Percentiles rank a stretch among this genome's conserved stretches.
Conservation (phyloP, 257 asterid genomes). For the Phtheirospermum japonicum region DNA sequence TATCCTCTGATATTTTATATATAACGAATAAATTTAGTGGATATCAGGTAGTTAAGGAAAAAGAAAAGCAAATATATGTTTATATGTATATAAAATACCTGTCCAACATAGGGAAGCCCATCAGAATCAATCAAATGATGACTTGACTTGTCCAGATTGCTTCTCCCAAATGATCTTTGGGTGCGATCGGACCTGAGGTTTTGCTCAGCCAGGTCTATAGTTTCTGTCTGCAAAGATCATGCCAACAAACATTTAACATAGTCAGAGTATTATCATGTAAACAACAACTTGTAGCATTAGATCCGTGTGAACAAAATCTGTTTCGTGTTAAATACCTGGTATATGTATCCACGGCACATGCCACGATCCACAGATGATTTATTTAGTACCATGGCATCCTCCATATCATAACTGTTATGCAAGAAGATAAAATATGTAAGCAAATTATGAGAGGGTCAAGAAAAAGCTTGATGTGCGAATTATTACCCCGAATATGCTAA, state of each 20-base stretch:
- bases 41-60: not conserved
- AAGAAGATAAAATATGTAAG: slow-evolving; percentile 28
- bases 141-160: slow-evolving; percentile 57
- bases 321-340: slow-evolving; percentile 44
- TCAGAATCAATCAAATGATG: slow-evolving; percentile 74
- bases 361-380: slow-evolving; percentile 99
- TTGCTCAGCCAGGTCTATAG: slow-evolving; percentile 73
- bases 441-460: slow-evolving; percentile 17
- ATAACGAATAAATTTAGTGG: slow-evolving; percentile 18
- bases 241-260: slow-evolving; percentile 3
- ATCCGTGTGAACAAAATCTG: not conserved
- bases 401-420: slow-evolving; percentile 87
- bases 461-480: slow-evolving; percentile 8
- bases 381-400: slow-evolving; percentile 95
- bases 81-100: slow-evolving; percentile 40
- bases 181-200: slow-evolving; percentile 43
- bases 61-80: not conserved
- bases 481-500: slow-evolving; percentile 94
- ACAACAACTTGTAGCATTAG: not conserved
- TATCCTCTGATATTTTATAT: slow-evolving; percentile 58
- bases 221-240: slow-evolving; percentile 71
- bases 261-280: not conserved
- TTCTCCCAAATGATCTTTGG: slow-evolving; percentile 63
- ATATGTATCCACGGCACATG: slow-evolving; percentile 85
- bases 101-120: slow-evolving; percentile 97